Evolutionary conservation across 192 early-diverging fungal species (phyloP), one percentile per base, ranked within the genome.

Genomic region (Chytriomyces confervae): DNA sequence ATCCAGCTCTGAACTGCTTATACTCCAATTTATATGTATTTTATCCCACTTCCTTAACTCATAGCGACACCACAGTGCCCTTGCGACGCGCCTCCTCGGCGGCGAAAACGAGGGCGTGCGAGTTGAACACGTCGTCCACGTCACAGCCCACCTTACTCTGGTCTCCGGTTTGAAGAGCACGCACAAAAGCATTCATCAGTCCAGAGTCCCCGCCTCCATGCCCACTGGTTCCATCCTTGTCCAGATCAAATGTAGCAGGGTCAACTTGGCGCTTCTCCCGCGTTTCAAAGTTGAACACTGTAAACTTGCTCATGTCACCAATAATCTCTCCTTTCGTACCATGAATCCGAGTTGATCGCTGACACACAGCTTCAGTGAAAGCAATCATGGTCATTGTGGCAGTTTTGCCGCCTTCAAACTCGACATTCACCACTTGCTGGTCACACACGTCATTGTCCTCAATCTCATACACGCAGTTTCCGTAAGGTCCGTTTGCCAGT

Each of bases 391-490:
- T 84, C 76, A 91, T 85, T 44, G 83, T 81, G 48, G 86, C 89
- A 27, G 81, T 88, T 27, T 69, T 60, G 67, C 83, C 86, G 70
- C 83, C 85, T 50, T 81, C 82, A 78, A 89, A 88, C 75, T 87
- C 83, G 45, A 90, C 76, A 48, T 83, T 86, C 9, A 89, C 87
- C 7, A 90, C 89, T 66, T 93, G 91, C 68, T 93, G 79, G 71
- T 93, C 91, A 51, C 84, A 86, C 7, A 93, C 92, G 72, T 93
- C 90, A 60, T 93, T 93, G 74, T 76, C 74, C 72, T 88, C 87
- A 72, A 81, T 80, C 78, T 92, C 91, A 74, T 91, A 93, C 7
- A 92, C 92, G 66, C 92, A 93, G 5, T 78, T 77, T 18, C 91
- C 92, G 74, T 93, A 93, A 0, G 86, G 85, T 86, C 89, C 24